A percentile compares a stretch with the other conserved stretches of the same genome.
These are phyloP conservation scores for Gamsiella multidivaricata DNA, from an alignment of 192 early-diverging fungal species.

Conservation along the genomic window DNA sequence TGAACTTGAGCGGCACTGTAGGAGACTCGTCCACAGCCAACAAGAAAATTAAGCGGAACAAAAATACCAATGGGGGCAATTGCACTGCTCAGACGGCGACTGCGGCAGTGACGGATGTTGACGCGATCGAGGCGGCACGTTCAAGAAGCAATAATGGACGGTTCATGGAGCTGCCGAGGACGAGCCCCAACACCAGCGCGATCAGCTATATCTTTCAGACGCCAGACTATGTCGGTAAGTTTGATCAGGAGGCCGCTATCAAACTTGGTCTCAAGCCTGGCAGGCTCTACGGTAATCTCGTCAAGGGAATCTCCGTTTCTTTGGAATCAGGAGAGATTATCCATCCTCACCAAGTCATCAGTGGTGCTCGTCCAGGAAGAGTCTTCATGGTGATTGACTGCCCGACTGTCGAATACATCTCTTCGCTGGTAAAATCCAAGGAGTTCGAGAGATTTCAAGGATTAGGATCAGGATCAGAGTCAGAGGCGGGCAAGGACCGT, in stretches of 20 bases:
- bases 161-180: conserved; percentile 52
- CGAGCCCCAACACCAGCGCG: conserved; percentile 60
- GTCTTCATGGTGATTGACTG: conserved; percentile 80
- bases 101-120: conserved; percentile 24
- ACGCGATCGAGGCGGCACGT: conserved; percentile 21
- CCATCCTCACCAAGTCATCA: conserved; percentile 77
- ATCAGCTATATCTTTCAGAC: conserved; percentile 83
- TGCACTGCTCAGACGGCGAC: too few species aligned
- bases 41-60: conserved; percentile 28
- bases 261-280: conserved; percentile 78
- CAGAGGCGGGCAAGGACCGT: conserved; percentile 7
- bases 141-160: not conserved
- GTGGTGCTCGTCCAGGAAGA: conserved; percentile 66
- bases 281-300: conserved; percentile 67
- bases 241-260: conserved; percentile 73
- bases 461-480: conserved; percentile 12
- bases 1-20: conserved; percentile 18
- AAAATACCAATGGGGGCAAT: too few species aligned
- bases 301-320: conserved; percentile 68
- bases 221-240: conserved; percentile 81
- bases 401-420: conserved; percentile 67
- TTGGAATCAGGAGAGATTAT: conserved; percentile 73
- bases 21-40: not conserved
- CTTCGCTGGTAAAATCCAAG: conserved; percentile 52
- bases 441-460: conserved; percentile 59